Evolutionary conservation across 2,329 filamentous ascomycete species (phyloP).

Genomic region (Colletotrichum phormii): DNA sequence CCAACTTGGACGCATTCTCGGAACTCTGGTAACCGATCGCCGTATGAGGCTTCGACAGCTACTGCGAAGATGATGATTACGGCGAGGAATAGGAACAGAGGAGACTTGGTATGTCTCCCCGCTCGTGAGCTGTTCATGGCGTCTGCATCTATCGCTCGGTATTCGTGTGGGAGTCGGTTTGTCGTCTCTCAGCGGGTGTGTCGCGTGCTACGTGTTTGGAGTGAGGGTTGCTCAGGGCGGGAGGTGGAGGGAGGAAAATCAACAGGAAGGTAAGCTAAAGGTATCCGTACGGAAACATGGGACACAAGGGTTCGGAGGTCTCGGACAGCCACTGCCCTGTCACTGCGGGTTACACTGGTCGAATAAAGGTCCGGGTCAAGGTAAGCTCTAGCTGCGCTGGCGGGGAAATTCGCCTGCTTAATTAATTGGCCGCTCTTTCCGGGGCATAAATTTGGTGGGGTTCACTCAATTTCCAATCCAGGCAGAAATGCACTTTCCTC

Average conservation of each 20-base stretch:
- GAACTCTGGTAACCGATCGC: conserved; percentile 90
- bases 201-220: background rate
- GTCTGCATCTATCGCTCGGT: conserved; percentile 28
- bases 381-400: background rate
- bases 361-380: conserved; percentile 5
- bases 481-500: background rate
- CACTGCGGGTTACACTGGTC: conserved; percentile 13
- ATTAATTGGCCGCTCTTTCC: conserved; percentile 19
- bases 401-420: conserved; percentile 3
- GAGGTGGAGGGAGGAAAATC: background rate
- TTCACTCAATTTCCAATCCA: background rate
- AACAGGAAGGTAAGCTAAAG: background rate
- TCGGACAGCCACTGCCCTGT: conserved; percentile 18
- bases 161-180: background rate
- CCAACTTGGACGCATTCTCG: conserved; percentile 84
- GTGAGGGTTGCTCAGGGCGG: background rate
- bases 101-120: conserved; percentile 33
- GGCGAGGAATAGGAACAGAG: conserved; percentile 44
- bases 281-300: background rate
- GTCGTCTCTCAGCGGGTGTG: background rate
- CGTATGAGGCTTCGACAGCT: conserved; percentile 76
- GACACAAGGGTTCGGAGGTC: conserved; percentile 32
- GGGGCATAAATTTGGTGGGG: conserved; percentile 1
- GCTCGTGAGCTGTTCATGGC: conserved; percentile 33
- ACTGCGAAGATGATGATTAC: conserved; percentile 53